Base-by-base conservation (phyloP, 2,329 filamentous ascomycete genomes). In the Chaetomiaceae sp. region DNA sequence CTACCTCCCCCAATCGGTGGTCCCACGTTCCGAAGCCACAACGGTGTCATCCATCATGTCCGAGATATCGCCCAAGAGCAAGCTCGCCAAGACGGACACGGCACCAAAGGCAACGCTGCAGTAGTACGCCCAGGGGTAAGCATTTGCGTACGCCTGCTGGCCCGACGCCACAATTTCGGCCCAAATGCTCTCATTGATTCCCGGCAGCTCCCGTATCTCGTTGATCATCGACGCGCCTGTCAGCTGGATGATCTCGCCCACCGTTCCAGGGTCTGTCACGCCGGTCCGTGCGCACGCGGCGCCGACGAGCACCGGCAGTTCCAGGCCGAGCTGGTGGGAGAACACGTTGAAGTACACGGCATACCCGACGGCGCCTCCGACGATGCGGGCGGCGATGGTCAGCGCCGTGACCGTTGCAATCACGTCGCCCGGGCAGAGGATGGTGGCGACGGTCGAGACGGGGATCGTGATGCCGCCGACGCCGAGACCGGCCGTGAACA, bases 381-480 rank as follows among this genome's bases (percentile, higher is more conserved):
- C 73, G 45, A 84, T 79, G 30, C 83, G 80, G 53, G 86, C 78
- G n/a, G 80, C 75, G 30, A 86, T 73, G 0, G 83, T 85, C 18
- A 87, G 68, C 6, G 83, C 81, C 1, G 81, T 76, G 37, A 85
- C 73, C 2, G 83, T 86, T 7, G 80, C 83, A 52, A 87, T 86
- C 6, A 86, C 70, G 45, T 86, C 81, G 58, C 83, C 78, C 0
- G 83, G 81, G 50, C 80, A 84, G 54, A 85, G 79, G 55, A 86
- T 84, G 9, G 79, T 81, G 6, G 79, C 78, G 47, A 86, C 82
- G 54, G 85, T 82, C 1, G 78, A 80, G 1, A 78, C 76, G 0
- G 82, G 83, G 5, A 86, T 77, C 14, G 85, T 76, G 41, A 86
- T 81, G 1, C 79, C 82, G 6, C 82, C 83, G 4, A 85, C 78